phyloP scores from a whole-genome alignment of 805 yeast species.

The Candida maris region DNA sequence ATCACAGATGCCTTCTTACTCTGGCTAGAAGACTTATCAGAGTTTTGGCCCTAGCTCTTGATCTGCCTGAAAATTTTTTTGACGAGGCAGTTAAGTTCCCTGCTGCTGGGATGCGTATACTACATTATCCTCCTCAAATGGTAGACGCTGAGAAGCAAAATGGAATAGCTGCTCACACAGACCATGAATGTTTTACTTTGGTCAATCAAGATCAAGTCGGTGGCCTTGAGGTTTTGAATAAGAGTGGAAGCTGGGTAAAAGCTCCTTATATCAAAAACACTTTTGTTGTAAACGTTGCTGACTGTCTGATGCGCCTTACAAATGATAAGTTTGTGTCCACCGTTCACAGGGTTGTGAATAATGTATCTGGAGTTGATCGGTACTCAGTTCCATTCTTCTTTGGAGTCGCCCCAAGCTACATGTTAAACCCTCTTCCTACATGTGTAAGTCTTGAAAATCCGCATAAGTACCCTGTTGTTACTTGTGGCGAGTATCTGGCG shows the following conservation, averaged over 20 bases:
- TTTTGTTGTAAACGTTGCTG: slow-evolving; percentile 11
- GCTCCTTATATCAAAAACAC: slow-evolving; percentile 8
- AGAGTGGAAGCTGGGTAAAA: slow-evolving; percentile 11
- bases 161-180: slow-evolving; percentile 35
- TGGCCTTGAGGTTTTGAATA: slow-evolving; percentile 10
- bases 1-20: background rate
- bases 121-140: slow-evolving; percentile 30
- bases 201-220: slow-evolving; percentile 19
- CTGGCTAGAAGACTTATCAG: slow-evolving; percentile 13
- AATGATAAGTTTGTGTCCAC: slow-evolving; percentile 12
- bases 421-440: slow-evolving; percentile 6
- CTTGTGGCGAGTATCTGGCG: slow-evolving; percentile 7
- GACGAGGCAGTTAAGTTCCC: slow-evolving; percentile 23
- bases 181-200: slow-evolving; percentile 29
- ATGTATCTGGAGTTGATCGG: slow-evolving; percentile 8
- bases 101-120: slow-evolving; percentile 26
- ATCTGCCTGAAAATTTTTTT: slow-evolving; percentile 22
- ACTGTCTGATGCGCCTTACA: slow-evolving; percentile 9
- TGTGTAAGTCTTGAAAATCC: slow-evolving; percentile 6
- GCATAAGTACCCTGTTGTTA: slow-evolving; percentile 8
- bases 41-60: slow-evolving; percentile 25
- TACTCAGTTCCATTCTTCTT: slow-evolving; percentile 11
- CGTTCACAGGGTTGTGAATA: slow-evolving; percentile 11
- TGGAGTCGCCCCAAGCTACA: slow-evolving; percentile 7
- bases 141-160: slow-evolving; percentile 23